Percentiles rank a stretch among this genome's conserved stretches.
These are phyloP conservation scores for Schizonepeta tenuifolia DNA, from an alignment of 257 asterid genomes.

Conservation along the genomic window DNA sequence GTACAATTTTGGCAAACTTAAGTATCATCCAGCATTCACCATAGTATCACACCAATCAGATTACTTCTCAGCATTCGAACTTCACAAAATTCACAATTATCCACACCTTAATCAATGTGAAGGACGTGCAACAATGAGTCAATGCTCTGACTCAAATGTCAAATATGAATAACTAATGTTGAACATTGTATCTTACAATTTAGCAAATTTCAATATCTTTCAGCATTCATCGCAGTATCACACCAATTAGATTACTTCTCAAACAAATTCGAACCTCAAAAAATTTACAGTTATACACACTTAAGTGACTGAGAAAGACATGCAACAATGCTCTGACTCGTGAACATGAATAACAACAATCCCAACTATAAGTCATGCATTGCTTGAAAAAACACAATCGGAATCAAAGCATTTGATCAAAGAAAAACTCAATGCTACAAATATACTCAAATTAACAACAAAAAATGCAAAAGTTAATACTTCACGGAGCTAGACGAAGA, in stretches of 20 bases:
- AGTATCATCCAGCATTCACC: conserved; percentile 1
- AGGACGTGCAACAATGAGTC: neutral
- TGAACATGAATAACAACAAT: neutral
- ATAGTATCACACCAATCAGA: neutral
- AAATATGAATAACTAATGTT: neutral
- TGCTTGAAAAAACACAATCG: conserved; percentile 8
- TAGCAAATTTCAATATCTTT: conserved; percentile 9
- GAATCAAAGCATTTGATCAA: conserved; percentile 12
- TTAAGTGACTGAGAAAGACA: neutral
- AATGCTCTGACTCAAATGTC: conserved; percentile 1
- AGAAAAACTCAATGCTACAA: conserved; percentile 6
- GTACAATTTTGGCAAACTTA: conserved; percentile 11
- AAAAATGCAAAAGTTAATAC: conserved; percentile 38
- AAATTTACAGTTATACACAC: neutral
- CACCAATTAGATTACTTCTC: neutral
- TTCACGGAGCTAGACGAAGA: conserved; percentile 53
- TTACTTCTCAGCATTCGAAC: neutral
- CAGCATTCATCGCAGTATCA: neutral
- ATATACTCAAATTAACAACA: neutral
- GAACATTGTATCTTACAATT: neutral
- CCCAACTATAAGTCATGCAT: conserved; percentile 7
- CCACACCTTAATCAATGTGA: neutral
- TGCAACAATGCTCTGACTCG: conserved; percentile 10
- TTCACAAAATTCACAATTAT: neutral
- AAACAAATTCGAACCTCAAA: neutral